Percentiles rank a stretch among this genome's conserved stretches.
phyloP scores from a whole-genome alignment of 805 yeast genomes.

The Nakazawaea laoshanensis region DNA sequence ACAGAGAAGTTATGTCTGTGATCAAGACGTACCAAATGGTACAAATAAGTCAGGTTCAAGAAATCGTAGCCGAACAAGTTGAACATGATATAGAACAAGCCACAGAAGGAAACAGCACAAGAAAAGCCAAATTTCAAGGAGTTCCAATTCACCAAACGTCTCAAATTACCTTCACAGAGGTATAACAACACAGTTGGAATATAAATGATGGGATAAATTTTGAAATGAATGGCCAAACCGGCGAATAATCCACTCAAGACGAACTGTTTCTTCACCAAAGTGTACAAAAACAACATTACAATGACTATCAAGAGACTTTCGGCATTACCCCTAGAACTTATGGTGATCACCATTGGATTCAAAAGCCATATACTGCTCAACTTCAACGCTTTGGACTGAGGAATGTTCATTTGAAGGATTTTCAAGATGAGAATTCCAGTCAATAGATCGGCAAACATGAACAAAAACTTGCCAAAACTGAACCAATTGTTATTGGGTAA shows the following conservation, averaged over 20 bases:
- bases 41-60: slow-evolving; percentile 67
- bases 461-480: slow-evolving; percentile 73
- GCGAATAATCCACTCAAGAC: slow-evolving; percentile 37
- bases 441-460: slow-evolving; percentile 67
- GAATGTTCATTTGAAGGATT: slow-evolving; percentile 21
- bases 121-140: slow-evolving; percentile 33
- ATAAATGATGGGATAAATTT: slow-evolving; percentile 87
- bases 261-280: slow-evolving; percentile 22
- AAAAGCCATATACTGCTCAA: slow-evolving; percentile 70
- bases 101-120: slow-evolving; percentile 32
- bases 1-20: slow-evolving; percentile 94
- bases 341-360: slow-evolving; percentile 92
- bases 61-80: slow-evolving; percentile 65
- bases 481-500: slow-evolving; percentile 52
- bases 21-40: slow-evolving; percentile 77
- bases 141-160: slow-evolving; percentile 30
- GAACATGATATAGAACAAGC: slow-evolving; percentile 55
- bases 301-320: slow-evolving; percentile 83
- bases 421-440: slow-evolving; percentile 62
- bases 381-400: slow-evolving; percentile 24
- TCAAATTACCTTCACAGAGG: slow-evolving; percentile 19
- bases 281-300: slow-evolving; percentile 50
- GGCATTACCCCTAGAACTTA: slow-evolving; percentile 87
- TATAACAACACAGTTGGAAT: slow-evolving; percentile 59
- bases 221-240: slow-evolving; percentile 84